Evolutionary conservation across 306 rosid species (phyloP), one percentile per base, ranked within the genome.

Genomic region (Hippophae tibetana): DNA sequence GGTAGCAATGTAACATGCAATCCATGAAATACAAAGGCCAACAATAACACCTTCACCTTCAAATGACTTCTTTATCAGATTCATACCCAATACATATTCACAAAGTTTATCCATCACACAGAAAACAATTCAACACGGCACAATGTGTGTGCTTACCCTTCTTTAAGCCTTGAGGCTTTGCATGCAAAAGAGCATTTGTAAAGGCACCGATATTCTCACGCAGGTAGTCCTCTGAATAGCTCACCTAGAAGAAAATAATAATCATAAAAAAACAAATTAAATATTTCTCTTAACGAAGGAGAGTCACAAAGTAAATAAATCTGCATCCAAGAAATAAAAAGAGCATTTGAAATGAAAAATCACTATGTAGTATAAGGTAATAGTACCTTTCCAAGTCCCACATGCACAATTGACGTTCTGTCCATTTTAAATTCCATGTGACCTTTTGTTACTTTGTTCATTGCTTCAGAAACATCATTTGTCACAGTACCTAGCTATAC

Each of bases 121-220:
- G 8, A 53, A 11, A 49, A 48, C 13, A 25, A 10, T 10, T 42
- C 13, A 52, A 58, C 42, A 57, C 5, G 54, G 26, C 70, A 57
- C 47, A 46, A 64, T 45, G 7, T 55, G 62, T 26, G 64, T 31
- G 78, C 95, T 81, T 80, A 84, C 99, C 84, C 86, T 92, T 92
- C 79, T 92, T 92, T 69, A 92, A 80, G 62, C 95, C 96, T 27
- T 75, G 73, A 64, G 99, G 99, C 67, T 92, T 92, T 49, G 99
- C 90, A 61, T 60, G 76, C 78, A 92, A 80, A 64, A 92, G 81
- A 70, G 96, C 82, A 71, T 86, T 88, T 79, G 85, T 79, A 74
- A 92, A 85, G 57, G 96, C 96, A 54, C 99, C 89, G n/a, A 92
- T 72, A 76, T 92, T 92, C 74, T 83, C 95, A n/a, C 88, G 86